Evolutionary conservation across 148 eudicot species (phyloP).

Genomic region (Vaccinium vitisidaea): DNA sequence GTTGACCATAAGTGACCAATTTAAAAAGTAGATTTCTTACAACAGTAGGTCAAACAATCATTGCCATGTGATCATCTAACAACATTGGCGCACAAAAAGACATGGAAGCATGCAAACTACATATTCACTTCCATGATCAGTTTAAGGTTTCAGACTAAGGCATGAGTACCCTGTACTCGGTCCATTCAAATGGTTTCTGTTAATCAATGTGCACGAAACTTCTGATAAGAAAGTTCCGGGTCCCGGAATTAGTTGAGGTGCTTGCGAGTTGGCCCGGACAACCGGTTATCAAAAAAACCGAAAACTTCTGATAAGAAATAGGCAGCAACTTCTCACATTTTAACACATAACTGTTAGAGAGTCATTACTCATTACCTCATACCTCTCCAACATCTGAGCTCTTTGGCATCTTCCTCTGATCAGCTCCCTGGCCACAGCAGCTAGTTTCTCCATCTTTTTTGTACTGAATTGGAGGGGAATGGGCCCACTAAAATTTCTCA

Average conservation of each 20-base stretch:
- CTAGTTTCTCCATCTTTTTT: constrained; percentile 35
- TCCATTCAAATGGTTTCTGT: not conserved
- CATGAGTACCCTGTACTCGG: not conserved
- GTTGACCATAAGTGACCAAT: not conserved
- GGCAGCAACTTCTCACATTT: not conserved
- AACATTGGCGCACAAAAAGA: not conserved
- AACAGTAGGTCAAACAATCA: not conserved
- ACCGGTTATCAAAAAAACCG: too few relatives aligned
- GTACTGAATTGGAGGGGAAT: constrained; percentile 51
- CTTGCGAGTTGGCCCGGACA: too few relatives aligned
- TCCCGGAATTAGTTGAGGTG: too few relatives aligned
- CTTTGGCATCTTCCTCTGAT: constrained; percentile 20
- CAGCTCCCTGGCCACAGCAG: constrained; percentile 27
- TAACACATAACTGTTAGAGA: not conserved
- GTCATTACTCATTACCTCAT: constrained; percentile 18
- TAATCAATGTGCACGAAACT: not conserved
- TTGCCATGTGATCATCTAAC: not conserved
- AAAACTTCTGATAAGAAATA: not conserved
- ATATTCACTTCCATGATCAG: not conserved
- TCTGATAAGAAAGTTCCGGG: too few relatives aligned
- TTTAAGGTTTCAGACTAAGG: not conserved
- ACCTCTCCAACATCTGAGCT: constrained; percentile 10
- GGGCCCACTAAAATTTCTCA: constrained; percentile 71
- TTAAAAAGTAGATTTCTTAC: not conserved
- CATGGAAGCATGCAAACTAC: constrained; percentile 11